Base-by-base conservation (phyloP, 768 basidiomycete species). In the Tulasnella sp. region DNA sequence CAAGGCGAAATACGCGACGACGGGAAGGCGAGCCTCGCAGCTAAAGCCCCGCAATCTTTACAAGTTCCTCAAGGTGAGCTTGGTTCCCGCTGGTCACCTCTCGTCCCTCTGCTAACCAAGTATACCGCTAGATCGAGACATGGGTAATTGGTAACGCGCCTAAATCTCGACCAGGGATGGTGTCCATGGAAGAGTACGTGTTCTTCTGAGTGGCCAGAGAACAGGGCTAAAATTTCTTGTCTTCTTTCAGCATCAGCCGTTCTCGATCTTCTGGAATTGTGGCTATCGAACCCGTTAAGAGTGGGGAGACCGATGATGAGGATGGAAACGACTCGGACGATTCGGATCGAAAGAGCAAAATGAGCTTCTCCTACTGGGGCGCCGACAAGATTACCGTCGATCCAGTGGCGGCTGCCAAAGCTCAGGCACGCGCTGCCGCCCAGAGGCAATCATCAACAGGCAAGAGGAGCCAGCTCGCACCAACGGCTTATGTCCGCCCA, bases 301-400 rank as follows among this genome's bases (percentile, higher is more conserved):
- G 51, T 91, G 37, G 89, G 90, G 91, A 91, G 71, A 70, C 79
- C 40, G 88, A 91, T 78, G 87, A 89, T 77, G 87, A 89, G 39
- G 85, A 85, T 23, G 89, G 81, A 23, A 84, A 82, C 29, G 92
- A 93, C 39, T 94, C 93, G 4, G 92, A 93, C 81, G 92, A 94
- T 81, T 94, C 93, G 15, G 93, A 94, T 83, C 89, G 91, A 85
- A 93, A 94, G 86, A 93, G 91, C 86, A 95, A 94, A 84, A 94
- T 95, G 94, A 93, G 92, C 86, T 95, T 95, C 85, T 94, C 93
- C 6, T 96, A 95, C 82, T 95, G 93, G 93, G 93, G 94, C 35
- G 94, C 94, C 42, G 94, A 95, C 86, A 94, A 94, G 84, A 88
- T 95, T 81, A 95, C 94, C 0, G 89, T 95, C 29, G 92, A 94